Evolutionary conservation across 306 rosid species (phyloP).

Genomic region (Corylus avellana): DNA sequence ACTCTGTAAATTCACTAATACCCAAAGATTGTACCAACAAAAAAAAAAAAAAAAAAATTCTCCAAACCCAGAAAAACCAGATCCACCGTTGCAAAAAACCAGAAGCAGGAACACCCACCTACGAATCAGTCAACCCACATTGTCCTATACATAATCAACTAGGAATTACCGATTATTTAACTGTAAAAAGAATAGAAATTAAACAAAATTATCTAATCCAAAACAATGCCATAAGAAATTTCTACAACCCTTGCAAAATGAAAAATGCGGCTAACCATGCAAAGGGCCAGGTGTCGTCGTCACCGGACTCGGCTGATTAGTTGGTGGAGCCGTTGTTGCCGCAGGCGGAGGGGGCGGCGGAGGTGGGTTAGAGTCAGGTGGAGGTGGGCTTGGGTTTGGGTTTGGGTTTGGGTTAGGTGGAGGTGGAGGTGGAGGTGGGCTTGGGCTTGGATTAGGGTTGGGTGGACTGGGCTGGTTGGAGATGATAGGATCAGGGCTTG

Average conservation of each 20-base stretch:
- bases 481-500: slow-evolving; percentile 26
- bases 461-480: slow-evolving; percentile 46
- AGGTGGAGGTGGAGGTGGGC: slow-evolving; percentile 19
- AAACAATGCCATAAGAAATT: slow-evolving; percentile 12
- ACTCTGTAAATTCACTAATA: too few species aligned
- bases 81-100: too few species aligned
- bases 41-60: too few species aligned
- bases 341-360: slow-evolving; percentile 37
- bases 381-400: slow-evolving; percentile 22
- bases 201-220: background rate
- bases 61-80: too few species aligned
- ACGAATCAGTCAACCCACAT: too few species aligned
- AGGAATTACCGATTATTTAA: background rate
- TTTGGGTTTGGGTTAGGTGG: slow-evolving; percentile 23
- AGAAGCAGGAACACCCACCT: too few species aligned
- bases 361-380: slow-evolving; percentile 25
- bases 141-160: slow-evolving; percentile 4
- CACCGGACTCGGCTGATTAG: slow-evolving; percentile 47
- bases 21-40: too few species aligned
- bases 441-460: slow-evolving; percentile 10
- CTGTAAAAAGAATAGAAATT: background rate
- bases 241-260: slow-evolving; percentile 3
- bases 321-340: slow-evolving; percentile 38
- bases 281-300: slow-evolving; percentile 54
- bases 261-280: slow-evolving; percentile 40